Base-by-base conservation (phyloP, 805 yeast species). In the Ogataea corticis region DNA sequence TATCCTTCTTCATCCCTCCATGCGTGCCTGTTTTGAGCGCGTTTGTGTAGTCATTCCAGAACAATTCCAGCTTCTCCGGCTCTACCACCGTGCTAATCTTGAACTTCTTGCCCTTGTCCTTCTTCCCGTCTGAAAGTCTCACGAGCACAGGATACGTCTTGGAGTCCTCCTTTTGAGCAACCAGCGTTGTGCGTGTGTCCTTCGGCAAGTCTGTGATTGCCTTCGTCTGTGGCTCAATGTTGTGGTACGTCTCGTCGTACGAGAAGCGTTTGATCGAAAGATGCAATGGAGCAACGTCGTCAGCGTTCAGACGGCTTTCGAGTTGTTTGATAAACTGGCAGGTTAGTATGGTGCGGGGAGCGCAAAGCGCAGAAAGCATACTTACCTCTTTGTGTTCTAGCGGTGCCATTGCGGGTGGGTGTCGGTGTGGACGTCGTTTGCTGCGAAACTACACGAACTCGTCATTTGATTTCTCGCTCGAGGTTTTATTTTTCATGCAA, bases 1-100 rank as follows among this genome's bases (percentile, higher is more conserved):
- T 75, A 61, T 76, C 73, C 70, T 79, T 82, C 69, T 76, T 77
- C 42, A 48, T 86, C 88, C 70, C 87, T 89, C 77, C 85, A 87
- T 61, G 81, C 77, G 63, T 91, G 73, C 1, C 96, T 69, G 64
- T 87, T 61, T 87, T 90, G 45, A 90, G 72, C 0, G 77, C 77
- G 34, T 79, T 80, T 1, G 87, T 68, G 66, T 90, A 91, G 19
- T 80, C 82, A 34, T 65, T 63, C 97, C 97, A 91, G 63, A 91
- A 91, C 48, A 70, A 63, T 51, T 83, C 87, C 52, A 91, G 69
- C 3, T 76, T 67, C 1, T 72, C 76, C 0, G 82, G 70, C 21
- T 77, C 76, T 6, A 91, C 90, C 11, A 83, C 78, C 0, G 97
- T 90, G 21, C 90, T 80, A 27, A 84, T 62, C 58, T 87, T 87